These are phyloP conservation scores for Diaporthe velutina DNA, from an alignment of 2,329 filamentous ascomycete genomes.

Conservation along the genomic window DNA sequence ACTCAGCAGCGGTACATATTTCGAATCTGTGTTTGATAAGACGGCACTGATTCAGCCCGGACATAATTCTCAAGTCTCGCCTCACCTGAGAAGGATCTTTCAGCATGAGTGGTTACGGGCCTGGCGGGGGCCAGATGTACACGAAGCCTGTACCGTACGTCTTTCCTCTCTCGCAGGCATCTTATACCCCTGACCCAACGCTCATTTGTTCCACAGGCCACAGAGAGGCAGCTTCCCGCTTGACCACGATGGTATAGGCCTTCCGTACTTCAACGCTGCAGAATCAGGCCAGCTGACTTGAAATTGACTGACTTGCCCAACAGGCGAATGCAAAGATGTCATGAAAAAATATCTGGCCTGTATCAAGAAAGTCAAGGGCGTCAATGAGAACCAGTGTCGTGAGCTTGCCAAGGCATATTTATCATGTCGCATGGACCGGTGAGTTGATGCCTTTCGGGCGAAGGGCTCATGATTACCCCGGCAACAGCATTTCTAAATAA, in stretches of 20 bases:
- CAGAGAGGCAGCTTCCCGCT: slow-evolving; percentile 96
- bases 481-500: not conserved
- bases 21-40: not conserved
- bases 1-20: not conserved
- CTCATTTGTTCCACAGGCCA: slow-evolving; percentile 66
- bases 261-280: not conserved
- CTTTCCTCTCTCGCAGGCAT: not conserved
- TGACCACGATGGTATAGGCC: slow-evolving; percentile 79
- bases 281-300: slow-evolving; percentile 21
- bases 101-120: slow-evolving; percentile 50
- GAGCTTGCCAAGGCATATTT: slow-evolving; percentile 90
- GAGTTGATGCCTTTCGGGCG: slow-evolving; percentile 50
- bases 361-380: slow-evolving; percentile 84
- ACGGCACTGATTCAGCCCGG: not conserved
- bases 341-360: slow-evolving; percentile 90
- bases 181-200: not conserved
- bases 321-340: slow-evolving; percentile 92
- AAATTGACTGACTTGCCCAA: not conserved
- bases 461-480: not conserved
- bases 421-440: slow-evolving; percentile 94
- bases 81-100: slow-evolving; percentile 5
- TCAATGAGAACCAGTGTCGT: slow-evolving; percentile 89
- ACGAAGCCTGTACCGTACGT: slow-evolving; percentile 52
- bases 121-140: slow-evolving; percentile 46
- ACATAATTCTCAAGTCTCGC: not conserved